Percentiles rank a stretch among this genome's conserved stretches.
phyloP scores from a whole-genome alignment of 1,284 basidiomycete genomes.

The Wallemia ichthyophaga region DNA sequence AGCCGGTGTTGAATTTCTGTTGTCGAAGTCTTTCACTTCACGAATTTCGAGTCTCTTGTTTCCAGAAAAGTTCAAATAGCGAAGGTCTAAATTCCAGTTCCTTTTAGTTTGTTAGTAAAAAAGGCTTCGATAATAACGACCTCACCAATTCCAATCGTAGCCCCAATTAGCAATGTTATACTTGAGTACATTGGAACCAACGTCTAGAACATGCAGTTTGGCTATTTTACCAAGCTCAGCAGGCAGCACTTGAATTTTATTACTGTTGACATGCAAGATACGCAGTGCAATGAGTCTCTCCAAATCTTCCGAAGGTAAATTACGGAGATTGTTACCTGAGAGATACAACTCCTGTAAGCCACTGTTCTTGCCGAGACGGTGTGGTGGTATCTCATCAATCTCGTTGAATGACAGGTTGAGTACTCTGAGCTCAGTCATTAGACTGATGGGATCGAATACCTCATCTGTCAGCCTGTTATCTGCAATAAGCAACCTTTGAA shows the following conservation, averaged over 20 bases:
- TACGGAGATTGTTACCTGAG: constrained; percentile 72
- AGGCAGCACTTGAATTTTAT: constrained; percentile 71
- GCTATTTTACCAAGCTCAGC: constrained; percentile 61
- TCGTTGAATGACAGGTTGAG: constrained; percentile 91
- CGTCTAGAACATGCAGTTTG: constrained; percentile 57
- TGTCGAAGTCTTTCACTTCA: constrained; percentile 21
- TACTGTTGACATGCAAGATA: constrained; percentile 71
- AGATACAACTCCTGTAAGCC: constrained; percentile 63
- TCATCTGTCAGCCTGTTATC: constrained; percentile 75
- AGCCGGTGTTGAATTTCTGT: constrained; percentile 17
- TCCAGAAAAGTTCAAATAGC: constrained; percentile 63
- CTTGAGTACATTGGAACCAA: constrained; percentile 75
- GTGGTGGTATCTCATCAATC: constrained; percentile 56
- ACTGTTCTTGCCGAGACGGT: constrained; percentile 38
- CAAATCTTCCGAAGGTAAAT: constrained; percentile 63
- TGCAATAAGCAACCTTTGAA: constrained; percentile 51
- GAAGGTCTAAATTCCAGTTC: constrained; percentile 84
- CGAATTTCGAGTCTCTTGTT: constrained; percentile 72
- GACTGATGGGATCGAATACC: constrained; percentile 37
- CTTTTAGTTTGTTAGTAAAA: constrained; percentile 18
- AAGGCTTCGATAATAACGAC: constrained; percentile 5
- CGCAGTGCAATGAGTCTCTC: constrained; percentile 33
- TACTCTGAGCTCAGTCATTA: constrained; percentile 43
- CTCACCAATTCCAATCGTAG: constrained; percentile 98
- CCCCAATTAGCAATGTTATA: constrained; percentile 98